These are phyloP conservation scores for Citrus unshiu DNA, from an alignment of 345 rosid species.

Conservation along the genomic window DNA sequence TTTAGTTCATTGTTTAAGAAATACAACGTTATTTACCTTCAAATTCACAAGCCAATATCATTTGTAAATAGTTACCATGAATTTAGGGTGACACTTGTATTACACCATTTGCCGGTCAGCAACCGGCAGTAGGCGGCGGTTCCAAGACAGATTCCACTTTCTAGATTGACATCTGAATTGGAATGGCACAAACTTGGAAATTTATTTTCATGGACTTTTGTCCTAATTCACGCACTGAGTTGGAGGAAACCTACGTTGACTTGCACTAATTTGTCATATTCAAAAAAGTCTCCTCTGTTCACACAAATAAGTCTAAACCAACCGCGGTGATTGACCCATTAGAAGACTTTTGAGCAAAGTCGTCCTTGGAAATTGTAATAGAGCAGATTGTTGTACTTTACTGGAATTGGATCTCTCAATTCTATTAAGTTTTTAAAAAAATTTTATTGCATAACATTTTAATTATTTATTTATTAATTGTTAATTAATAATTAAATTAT, in stretches of 20 bases:
- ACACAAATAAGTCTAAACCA: conserved; percentile 2
- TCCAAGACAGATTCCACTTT: neutral
- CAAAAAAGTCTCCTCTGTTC: conserved; percentile 17
- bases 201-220: neutral
- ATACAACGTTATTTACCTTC: neutral
- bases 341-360: neutral
- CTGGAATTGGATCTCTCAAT: too few relatives aligned
- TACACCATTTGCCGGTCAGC: neutral
- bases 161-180: neutral
- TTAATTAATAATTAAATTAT: too few relatives aligned
- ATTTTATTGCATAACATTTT: too few relatives aligned
- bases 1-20: too few relatives aligned
- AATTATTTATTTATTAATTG: too few relatives aligned
- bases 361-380: neutral
- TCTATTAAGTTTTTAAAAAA: too few relatives aligned
- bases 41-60: neutral
- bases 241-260: conserved; percentile 15
- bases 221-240: neutral
- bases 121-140: neutral
- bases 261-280: neutral
- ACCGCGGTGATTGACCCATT: neutral
- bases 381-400: neutral
- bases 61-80: neutral
- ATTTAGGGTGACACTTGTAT: neutral
- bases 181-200: neutral